A percentile compares a stretch with the other conserved stretches of the same genome.
These are phyloP conservation scores for Epichloe baconii DNA, from an alignment of 2,329 filamentous ascomycete genomes.

Conservation along the genomic window DNA sequence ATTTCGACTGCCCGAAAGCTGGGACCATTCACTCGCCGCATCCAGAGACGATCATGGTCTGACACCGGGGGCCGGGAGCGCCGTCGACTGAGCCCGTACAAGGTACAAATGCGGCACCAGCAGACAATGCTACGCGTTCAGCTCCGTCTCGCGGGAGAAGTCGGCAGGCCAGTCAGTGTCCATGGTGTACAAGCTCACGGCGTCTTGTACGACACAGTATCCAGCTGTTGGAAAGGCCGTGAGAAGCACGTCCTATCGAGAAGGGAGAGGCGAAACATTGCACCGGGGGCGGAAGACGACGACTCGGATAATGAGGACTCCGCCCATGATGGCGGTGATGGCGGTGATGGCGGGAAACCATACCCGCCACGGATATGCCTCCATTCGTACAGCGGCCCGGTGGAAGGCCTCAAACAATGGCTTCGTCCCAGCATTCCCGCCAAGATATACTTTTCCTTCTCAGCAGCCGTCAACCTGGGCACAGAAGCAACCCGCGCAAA, in stretches of 20 bases:
- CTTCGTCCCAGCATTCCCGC: conserved; percentile 58
- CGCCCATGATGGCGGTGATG: conserved; percentile 9
- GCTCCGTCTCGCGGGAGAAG: conserved; percentile 55
- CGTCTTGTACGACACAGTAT: conserved; percentile 50
- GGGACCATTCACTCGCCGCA: conserved; percentile 24
- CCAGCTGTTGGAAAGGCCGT: conserved; percentile 55
- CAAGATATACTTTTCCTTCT: conserved; percentile 80
- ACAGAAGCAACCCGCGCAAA: conserved; percentile 30
- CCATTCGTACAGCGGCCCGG: conserved; percentile 78
- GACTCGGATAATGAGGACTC: conserved; percentile 23
- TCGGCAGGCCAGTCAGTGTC: conserved; percentile 51
- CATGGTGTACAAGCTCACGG: conserved; percentile 71
- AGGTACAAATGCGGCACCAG: conserved; percentile 58
- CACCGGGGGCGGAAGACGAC: conserved; percentile 31
- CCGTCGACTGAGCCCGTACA: conserved; percentile 51
- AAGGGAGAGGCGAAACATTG: conserved; percentile 39
- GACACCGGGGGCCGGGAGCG: conserved; percentile 62
- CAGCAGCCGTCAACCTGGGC: conserved; percentile 65
- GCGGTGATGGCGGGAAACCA: conserved; percentile 29
- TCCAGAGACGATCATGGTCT: conserved; percentile 23
- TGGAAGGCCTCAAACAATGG: conserved; percentile 67
- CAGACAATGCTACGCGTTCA: conserved; percentile 51
- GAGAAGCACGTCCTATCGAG: conserved; percentile 49
- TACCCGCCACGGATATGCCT: conserved; percentile 85
- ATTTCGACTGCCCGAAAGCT: conserved; percentile 57